Conservation (phyloP, 495 filamentous ascomycete genomes). For the Beverwykella pulmonaria region DNA sequence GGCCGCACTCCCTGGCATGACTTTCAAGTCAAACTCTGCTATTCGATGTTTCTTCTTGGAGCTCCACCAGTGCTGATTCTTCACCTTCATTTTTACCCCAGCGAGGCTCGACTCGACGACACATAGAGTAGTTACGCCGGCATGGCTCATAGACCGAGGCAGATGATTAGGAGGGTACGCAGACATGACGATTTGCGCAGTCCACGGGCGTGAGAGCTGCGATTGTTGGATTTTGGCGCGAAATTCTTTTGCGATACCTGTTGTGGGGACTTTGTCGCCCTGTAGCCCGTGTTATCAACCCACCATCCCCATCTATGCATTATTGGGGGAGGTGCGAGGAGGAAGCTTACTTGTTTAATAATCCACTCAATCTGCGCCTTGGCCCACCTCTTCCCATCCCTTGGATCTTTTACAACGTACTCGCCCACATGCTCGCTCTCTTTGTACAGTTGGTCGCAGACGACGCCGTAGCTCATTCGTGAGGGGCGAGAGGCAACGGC, state of each 20-base stretch:
- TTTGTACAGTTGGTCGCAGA: conserved; percentile 8
- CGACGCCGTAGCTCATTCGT: conserved; percentile 2
- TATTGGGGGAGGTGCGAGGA: too few relatives aligned
- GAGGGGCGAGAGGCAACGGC: background rate
- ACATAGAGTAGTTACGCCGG: background rate
- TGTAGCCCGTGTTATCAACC: background rate
- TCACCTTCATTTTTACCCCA: background rate
- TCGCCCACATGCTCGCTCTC: background rate
- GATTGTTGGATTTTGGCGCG: conserved; percentile 3
- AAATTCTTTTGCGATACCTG: background rate
- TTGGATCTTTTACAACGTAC: background rate
- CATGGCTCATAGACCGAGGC: background rate
- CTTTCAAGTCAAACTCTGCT: conserved; percentile 1
- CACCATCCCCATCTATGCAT: background rate
- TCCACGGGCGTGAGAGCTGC: background rate
- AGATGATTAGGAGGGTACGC: background rate
- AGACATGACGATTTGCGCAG: conserved; percentile 3
- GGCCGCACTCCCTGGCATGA: background rate
- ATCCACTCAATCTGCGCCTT: conserved; percentile 6
- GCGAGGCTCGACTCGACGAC: background rate
- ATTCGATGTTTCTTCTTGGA: conserved; percentile 1
- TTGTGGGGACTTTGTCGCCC: conserved; percentile 5
- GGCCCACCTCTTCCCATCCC: conserved; percentile 6
- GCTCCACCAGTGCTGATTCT: conserved; percentile 6
- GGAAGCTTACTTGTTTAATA: background rate